Evolutionary conservation across 2,329 filamentous ascomycete genomes (phyloP).

Genomic region (Aspergillus jensenii): DNA sequence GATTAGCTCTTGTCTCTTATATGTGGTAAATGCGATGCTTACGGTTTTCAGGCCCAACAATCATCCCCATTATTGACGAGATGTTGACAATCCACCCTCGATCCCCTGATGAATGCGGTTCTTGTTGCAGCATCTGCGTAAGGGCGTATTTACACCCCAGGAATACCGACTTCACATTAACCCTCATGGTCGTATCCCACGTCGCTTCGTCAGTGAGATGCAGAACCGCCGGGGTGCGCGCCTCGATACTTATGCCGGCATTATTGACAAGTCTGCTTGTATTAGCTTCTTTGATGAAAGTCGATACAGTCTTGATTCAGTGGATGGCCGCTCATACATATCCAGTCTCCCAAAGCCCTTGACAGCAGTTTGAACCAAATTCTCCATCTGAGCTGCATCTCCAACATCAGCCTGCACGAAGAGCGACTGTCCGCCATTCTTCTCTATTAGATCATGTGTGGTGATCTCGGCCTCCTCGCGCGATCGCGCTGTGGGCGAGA

Average conservation of each 20-base stretch:
- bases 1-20: constrained; percentile 1
- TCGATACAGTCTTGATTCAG: not conserved
- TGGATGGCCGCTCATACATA: constrained; percentile 34
- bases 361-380: constrained; percentile 37
- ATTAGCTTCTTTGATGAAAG: not conserved
- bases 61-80: constrained; percentile 31
- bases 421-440: constrained; percentile 36
- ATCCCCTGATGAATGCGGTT: constrained; percentile 32
- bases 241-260: constrained; percentile 50
- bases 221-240: constrained; percentile 33
- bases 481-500: constrained; percentile 23
- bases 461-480: constrained; percentile 24
- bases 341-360: constrained; percentile 43
- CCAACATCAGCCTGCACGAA: constrained; percentile 50
- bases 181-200: constrained; percentile 44
- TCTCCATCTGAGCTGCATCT: constrained; percentile 35
- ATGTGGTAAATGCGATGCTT: not conserved
- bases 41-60: constrained; percentile 26
- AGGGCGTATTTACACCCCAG: constrained; percentile 44
- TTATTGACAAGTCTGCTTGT: constrained; percentile 48
- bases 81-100: constrained; percentile 39
- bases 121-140: constrained; percentile 42
- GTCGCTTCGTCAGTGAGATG: constrained; percentile 48
- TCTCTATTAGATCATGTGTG: constrained; percentile 42
- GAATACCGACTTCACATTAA: constrained; percentile 44